Conservation (phyloP, 306 rosid genomes). For the Quercus ilex region DNA sequence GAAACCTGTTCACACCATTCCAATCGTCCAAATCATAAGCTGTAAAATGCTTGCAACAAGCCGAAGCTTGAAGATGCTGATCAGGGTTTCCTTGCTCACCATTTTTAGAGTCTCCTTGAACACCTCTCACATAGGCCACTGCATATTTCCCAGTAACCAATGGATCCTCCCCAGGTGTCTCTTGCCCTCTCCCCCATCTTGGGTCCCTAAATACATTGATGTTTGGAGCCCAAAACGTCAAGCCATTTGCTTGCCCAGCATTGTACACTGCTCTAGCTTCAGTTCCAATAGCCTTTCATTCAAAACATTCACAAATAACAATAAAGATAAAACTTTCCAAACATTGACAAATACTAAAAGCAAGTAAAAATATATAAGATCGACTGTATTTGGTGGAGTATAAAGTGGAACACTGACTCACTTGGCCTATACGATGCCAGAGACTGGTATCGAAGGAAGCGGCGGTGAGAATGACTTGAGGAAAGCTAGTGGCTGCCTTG, state of each 20-base stretch:
- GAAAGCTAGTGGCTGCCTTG: slow-evolving; percentile 69
- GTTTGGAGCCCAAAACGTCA: slow-evolving; percentile 98
- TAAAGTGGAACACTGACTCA: not conserved
- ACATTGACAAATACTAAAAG: too few species aligned
- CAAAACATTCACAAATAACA: not conserved
- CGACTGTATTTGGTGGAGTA: not conserved
- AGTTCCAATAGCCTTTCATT: slow-evolving; percentile 52
- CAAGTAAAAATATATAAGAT: not conserved
- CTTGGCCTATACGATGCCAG: slow-evolving; percentile 83
- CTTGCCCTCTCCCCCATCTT: slow-evolving; percentile 98
- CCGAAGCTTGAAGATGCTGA: slow-evolving; percentile 71
- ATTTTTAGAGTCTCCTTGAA: slow-evolving; percentile 63
- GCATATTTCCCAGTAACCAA: slow-evolving; percentile 53
- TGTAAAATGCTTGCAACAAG: slow-evolving; percentile 93
- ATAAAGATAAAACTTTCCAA: too few species aligned
- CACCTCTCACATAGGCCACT: slow-evolving; percentile 70
- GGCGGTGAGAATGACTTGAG: slow-evolving; percentile 90
- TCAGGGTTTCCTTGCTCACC: not conserved
- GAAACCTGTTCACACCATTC: slow-evolving; percentile 64
- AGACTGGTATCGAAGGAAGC: slow-evolving; percentile 70
- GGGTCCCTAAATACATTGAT: slow-evolving; percentile 92
- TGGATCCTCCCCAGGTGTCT: slow-evolving; percentile 96
- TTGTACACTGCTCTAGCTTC: slow-evolving; percentile 83
- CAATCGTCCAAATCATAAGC: slow-evolving; percentile 94
- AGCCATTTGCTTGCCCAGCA: slow-evolving; percentile 70